Conservation (phyloP, 371 early-diverging fungal species). For the Mucor mucedo region DNA sequence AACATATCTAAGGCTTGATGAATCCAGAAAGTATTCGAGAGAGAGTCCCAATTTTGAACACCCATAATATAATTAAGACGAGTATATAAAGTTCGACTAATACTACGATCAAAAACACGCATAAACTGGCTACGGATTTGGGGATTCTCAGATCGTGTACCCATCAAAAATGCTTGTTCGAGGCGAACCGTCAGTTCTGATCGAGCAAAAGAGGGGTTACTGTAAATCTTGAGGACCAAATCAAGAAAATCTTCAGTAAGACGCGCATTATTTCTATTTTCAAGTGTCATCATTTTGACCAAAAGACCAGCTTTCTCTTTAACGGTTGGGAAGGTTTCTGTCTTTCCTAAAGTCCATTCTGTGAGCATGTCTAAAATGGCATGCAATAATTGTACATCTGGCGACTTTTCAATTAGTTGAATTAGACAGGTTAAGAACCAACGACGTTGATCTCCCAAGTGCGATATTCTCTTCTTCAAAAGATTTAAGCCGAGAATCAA, state of each 20-base stretch:
- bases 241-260: conserved; percentile 82
- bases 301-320: conserved; percentile 94
- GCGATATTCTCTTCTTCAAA: conserved; percentile 77
- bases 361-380: conserved; percentile 77
- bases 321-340: conserved; percentile 90
- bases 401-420: conserved; percentile 85
- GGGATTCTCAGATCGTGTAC: conserved; percentile 80
- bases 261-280: conserved; percentile 66
- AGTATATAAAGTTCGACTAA: conserved; percentile 67
- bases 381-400: conserved; percentile 71
- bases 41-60: conserved; percentile 95
- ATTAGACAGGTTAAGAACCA: conserved; percentile 80
- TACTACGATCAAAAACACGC: conserved; percentile 80
- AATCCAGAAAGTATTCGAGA: conserved; percentile 89
- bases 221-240: conserved; percentile 89
- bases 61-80: conserved; percentile 90
- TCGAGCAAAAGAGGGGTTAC: conserved; percentile 74
- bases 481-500: conserved; percentile 74
- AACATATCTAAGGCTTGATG: conserved; percentile 89
- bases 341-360: conserved; percentile 84
- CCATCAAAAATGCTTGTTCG: conserved; percentile 93
- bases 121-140: conserved; percentile 81
- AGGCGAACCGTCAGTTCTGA: conserved; percentile 92
- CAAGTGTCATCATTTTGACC: conserved; percentile 88
- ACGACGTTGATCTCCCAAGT: conserved; percentile 88